phyloP scores from a whole-genome alignment of 23 red algal genomes.

The Cyanidioschyzon merolae region DNA sequence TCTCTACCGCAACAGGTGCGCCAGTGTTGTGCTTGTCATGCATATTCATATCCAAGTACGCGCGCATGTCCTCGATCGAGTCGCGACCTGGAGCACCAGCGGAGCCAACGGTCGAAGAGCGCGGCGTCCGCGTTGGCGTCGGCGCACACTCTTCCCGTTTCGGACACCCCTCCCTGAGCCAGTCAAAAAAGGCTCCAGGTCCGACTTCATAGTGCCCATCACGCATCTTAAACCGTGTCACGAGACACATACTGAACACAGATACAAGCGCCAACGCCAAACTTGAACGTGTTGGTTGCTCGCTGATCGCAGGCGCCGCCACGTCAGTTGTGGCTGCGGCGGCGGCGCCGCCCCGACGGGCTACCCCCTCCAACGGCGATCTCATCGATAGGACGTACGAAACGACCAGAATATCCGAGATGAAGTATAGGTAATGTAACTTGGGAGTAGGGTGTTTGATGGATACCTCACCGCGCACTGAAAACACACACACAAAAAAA shows the following conservation, averaged over 20 bases:
- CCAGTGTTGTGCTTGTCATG: not conserved
- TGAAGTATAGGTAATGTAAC: too few relatives aligned
- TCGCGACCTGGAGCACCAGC: not conserved
- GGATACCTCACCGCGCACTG: too few relatives aligned
- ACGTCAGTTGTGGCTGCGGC: not conserved
- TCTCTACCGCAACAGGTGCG: not conserved
- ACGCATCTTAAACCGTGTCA: not conserved
- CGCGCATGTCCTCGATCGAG: constrained; percentile 15
- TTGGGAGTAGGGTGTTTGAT: too few relatives aligned
- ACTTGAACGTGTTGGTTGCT: too few relatives aligned
- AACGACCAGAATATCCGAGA: too few relatives aligned
- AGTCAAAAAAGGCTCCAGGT: constrained; percentile 2
- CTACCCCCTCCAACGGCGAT: too few relatives aligned
- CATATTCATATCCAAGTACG: not conserved
- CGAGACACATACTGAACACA: not conserved
- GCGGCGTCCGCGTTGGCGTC: not conserved
- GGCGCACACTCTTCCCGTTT: not conserved
- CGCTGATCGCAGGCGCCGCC: too few relatives aligned
- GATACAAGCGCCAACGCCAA: too few relatives aligned
- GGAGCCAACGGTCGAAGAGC: not conserved
- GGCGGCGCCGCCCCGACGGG: too few relatives aligned
- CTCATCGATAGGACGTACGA: too few relatives aligned
- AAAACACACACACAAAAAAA: too few relatives aligned
- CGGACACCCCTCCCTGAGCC: constrained; percentile 4
- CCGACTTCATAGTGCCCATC: constrained; percentile 12